Evolutionary conservation across 352 stramenopile species (phyloP).

Genomic region (Elongisporangium prolatum): DNA sequence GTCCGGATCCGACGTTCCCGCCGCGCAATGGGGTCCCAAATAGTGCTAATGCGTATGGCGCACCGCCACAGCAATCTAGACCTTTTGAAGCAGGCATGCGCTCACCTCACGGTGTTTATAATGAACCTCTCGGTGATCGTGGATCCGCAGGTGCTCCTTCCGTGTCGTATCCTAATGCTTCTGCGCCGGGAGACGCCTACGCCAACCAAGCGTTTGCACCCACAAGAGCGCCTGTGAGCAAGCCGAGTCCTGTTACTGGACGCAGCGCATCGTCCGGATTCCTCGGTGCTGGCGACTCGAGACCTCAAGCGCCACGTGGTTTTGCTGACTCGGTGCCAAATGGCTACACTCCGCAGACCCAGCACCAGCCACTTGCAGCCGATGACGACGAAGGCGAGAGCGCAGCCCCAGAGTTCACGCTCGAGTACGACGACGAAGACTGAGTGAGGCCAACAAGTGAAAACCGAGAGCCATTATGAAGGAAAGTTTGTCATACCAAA

Average conservation of each 20-base stretch:
- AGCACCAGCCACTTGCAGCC: slow-evolving; percentile 12
- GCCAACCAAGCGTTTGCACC: slow-evolving; percentile 1
- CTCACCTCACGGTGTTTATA: slow-evolving; percentile 43
- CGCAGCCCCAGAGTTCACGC: slow-evolving; percentile 54
- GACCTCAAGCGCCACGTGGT: slow-evolving; percentile 7
- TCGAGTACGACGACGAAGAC: slow-evolving; percentile 80
- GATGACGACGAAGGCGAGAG: slow-evolving; percentile 66
- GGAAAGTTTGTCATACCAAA: too few species aligned
- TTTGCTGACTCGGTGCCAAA: not conserved
- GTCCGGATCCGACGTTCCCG: not conserved
- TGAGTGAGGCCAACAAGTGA: slow-evolving; percentile 28
- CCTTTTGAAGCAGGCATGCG: slow-evolving; percentile 35
- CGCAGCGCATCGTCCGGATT: slow-evolving; percentile 15
- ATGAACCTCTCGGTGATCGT: slow-evolving; percentile 52
- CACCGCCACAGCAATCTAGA: slow-evolving; percentile 41
- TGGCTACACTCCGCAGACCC: not conserved
- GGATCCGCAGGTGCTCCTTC: slow-evolving; percentile 40
- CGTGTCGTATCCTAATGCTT: slow-evolving; percentile 42
- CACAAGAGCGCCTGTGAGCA: slow-evolving; percentile 10
- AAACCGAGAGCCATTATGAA: too few species aligned
- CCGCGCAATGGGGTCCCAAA: slow-evolving; percentile 3
- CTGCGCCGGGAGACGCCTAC: slow-evolving; percentile 8
- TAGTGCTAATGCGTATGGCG: slow-evolving; percentile 21
- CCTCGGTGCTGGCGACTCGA: slow-evolving; percentile 13
- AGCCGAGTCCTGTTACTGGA: slow-evolving; percentile 3